Conservation (phyloP, 768 basidiomycete genomes). For the Tulasnella sp. region DNA sequence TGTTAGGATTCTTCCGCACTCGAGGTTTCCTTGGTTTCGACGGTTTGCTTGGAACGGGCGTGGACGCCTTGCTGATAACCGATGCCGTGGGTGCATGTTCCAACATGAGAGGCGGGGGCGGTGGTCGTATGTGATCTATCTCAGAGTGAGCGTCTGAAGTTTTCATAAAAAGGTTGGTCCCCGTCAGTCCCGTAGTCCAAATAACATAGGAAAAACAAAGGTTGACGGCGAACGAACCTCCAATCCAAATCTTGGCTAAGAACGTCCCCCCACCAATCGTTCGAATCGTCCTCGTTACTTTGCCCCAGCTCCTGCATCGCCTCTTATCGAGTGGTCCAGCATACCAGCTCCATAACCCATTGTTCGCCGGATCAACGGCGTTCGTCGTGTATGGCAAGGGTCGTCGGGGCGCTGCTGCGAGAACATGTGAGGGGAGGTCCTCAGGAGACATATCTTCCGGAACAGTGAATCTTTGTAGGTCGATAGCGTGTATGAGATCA, state of each 20-base stretch:
- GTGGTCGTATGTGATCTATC: not conserved
- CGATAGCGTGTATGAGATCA: not conserved
- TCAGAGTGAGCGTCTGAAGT: not conserved
- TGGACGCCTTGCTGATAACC: no score
- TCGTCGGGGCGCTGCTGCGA: conserved; percentile 1
- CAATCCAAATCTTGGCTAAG: conserved; percentile 3
- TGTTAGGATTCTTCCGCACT: no score
- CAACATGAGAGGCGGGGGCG: not conserved
- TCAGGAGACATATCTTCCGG: not conserved
- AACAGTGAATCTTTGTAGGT: conserved; percentile 1
- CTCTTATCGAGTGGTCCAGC: conserved; percentile 2
- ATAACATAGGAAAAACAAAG: not conserved
- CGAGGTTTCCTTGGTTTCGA: no score
- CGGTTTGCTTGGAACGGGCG: no score
- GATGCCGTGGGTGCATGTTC: no score
- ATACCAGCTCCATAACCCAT: not conserved
- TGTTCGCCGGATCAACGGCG: not conserved
- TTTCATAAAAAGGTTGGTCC: not conserved
- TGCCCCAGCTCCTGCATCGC: not conserved
- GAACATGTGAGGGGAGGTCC: not conserved
- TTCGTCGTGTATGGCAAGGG: conserved; percentile 2
- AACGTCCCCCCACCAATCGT: conserved; percentile 2
- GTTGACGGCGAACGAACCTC: not conserved
- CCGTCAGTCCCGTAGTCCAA: not conserved
- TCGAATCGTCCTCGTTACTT: not conserved